A percentile compares a stretch with the other conserved stretches of the same genome.
Conservation (phyloP, 768 basidiomycete genomes). For the Gymnopilus dilepis region DNA sequence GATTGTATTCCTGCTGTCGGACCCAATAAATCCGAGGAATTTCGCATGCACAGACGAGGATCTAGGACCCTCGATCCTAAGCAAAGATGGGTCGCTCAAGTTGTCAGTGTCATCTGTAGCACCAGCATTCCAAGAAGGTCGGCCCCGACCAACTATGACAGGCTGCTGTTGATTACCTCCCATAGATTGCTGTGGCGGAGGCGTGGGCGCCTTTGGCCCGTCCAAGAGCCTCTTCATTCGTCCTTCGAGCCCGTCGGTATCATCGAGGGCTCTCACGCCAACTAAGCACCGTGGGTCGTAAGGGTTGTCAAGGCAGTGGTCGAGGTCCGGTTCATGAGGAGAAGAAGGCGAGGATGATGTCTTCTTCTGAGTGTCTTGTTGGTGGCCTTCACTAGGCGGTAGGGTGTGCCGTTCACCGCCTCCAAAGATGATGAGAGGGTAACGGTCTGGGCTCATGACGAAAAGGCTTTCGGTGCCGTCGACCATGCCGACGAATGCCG, state of each 20-base stretch:
- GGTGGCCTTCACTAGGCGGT: background rate
- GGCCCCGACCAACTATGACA: constrained; percentile 2
- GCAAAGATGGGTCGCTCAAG: background rate
- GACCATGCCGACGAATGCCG: constrained; percentile 84
- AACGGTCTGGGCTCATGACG: constrained; percentile 83
- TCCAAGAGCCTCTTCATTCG: constrained; percentile 61
- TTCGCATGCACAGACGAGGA: background rate
- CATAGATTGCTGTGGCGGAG: constrained; percentile 22
- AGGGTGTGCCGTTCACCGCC: constrained; percentile 21
- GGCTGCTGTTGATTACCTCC: constrained; percentile 4
- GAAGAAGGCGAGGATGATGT: background rate
- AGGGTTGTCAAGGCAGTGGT: constrained; percentile 25
- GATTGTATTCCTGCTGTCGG: background rate
- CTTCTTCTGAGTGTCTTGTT: background rate
- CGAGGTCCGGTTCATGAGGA: constrained; percentile 3
- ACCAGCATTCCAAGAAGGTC: background rate
- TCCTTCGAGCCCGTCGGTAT: constrained; percentile 50
- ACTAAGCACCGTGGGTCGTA: constrained; percentile 56
- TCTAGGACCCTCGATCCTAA: constrained; percentile 7
- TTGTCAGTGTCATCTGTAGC: constrained; percentile 15
- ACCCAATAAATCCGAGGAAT: constrained; percentile 3
- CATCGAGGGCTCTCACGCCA: constrained; percentile 62
- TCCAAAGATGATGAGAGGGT: constrained; percentile 81
- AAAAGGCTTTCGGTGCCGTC: constrained; percentile 76
- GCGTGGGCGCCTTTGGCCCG: constrained; percentile 40